Evolutionary conservation across 176 grass and related monocot genomes (phyloP).

Genomic region (Rhipidocladum racemiflorum): DNA sequence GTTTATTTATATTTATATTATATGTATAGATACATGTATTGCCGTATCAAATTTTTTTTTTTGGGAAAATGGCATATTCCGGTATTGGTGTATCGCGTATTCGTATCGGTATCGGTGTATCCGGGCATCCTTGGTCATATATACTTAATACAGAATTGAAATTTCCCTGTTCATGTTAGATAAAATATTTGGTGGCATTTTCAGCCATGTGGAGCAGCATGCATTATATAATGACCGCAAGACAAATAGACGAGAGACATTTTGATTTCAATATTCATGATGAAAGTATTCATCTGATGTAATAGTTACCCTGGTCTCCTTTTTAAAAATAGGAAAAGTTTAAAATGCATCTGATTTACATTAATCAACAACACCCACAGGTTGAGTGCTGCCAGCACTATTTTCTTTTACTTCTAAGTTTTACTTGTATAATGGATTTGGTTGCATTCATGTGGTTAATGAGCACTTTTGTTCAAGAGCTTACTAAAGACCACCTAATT

Average conservation of each 20-base stretch:
- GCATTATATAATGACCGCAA: constrained; percentile 1
- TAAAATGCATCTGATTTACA: neutral
- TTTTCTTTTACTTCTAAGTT: constrained; percentile 1
- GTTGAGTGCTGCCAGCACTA: neutral
- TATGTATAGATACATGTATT: no score
- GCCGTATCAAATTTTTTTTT: no score
- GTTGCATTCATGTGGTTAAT: neutral
- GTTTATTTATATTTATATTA: no score
- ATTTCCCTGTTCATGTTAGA: constrained; percentile 11
- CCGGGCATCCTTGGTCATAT: no score
- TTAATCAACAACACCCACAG: neutral
- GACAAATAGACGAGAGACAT: no score
- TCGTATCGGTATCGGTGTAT: no score
- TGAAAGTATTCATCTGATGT: neutral
- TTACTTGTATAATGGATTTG: constrained; percentile 10
- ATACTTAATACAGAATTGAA: constrained; percentile 2
- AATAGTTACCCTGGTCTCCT: neutral
- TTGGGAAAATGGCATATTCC: no score
- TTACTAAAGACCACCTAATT: neutral
- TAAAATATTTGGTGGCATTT: neutral
- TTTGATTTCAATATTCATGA: constrained; percentile 1
- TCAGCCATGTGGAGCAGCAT: neutral
- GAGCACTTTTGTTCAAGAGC: neutral
- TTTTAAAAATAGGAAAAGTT: neutral
- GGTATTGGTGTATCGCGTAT: no score